Base-by-base conservation (phyloP, 1,284 basidiomycete genomes). In the Ganoderma lucidum region DNA sequence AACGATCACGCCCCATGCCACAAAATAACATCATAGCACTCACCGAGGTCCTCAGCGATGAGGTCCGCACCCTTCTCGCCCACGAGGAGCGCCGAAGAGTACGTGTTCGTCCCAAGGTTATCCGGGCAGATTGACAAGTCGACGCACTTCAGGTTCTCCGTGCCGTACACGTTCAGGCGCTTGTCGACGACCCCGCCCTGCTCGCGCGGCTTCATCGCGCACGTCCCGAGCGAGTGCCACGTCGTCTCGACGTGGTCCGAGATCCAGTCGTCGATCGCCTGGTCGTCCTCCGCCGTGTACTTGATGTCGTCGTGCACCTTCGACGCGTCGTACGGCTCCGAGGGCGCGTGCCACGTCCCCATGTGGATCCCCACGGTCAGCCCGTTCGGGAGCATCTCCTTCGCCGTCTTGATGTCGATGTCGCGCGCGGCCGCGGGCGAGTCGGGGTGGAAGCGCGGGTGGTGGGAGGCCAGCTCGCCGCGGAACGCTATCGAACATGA, bases 181-280 rank as follows among this genome's bases (percentile, higher is more conserved):
- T 81, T 81, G 80, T 94, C 93, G 74, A 95, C 88, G 41, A 94
- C 93, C 76, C 93, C 93, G 60, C 93, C 93, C 78, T 93, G 80
- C 71, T 87, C 85, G 61, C 88, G 84, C n/a, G 92, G 92, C 76
- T 93, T 91, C 93, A 94, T 94, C 28, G 92, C 79, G 65, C 79
- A 80, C 39, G 79, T 80, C 85, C 86, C 87, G 78, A 92, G 83
- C 76, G 87, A 89, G 81, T 92, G 90, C 90, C 90, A 92, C 63
- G 90, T 92, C 17, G 90, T 92, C 83, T 92, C 90, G 72, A 92
- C 90, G 76, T 91, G 90, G 76, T 91, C 88, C 69, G 74, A 76
- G 58, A 90, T 81, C 90, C 90, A 91, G 73, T 91, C 85, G 76
- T 91, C 90, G 75, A 91, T 92, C 48, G 89, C 90, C 75, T 87